These are phyloP conservation scores for Trypanosoma congolense DNA, from an alignment of 208 protist species.

Conservation along the genomic window DNA sequence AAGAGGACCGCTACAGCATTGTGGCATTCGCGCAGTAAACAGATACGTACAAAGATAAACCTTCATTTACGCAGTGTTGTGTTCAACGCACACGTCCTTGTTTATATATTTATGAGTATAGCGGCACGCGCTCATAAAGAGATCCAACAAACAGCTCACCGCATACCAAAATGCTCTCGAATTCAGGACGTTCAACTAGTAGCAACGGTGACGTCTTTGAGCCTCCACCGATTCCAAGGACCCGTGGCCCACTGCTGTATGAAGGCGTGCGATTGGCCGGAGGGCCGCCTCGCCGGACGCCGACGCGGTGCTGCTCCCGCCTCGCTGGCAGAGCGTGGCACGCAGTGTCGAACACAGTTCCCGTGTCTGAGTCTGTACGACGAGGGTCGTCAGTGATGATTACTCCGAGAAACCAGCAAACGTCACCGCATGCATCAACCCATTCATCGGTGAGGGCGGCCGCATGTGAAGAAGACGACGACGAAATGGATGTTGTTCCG, in stretches of 20 bases:
- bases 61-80: no score
- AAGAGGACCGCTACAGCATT: no score
- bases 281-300: conserved; percentile 17
- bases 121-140: no score
- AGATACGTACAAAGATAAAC: no score
- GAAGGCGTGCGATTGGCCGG: conserved; percentile 21
- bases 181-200: not conserved
- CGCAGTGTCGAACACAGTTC: not conserved
- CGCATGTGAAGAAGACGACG: conserved; percentile 5
- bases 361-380: not conserved
- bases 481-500: conserved; percentile 10
- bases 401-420: not conserved
- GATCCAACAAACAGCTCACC: not conserved
- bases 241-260: conserved; percentile 33
- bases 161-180: not conserved
- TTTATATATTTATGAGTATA: no score
- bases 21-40: no score
- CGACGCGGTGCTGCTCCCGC: conserved; percentile 10
- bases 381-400: not conserved
- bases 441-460: not conserved
- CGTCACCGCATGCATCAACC: not conserved
- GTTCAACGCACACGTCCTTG: no score
- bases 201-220: not conserved
- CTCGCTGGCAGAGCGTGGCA: conserved; percentile 1
- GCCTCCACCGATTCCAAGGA: conserved; percentile 36